Base-by-base conservation (phyloP, 208 protist species). In the Strigomonas oncopelti region DNA sequence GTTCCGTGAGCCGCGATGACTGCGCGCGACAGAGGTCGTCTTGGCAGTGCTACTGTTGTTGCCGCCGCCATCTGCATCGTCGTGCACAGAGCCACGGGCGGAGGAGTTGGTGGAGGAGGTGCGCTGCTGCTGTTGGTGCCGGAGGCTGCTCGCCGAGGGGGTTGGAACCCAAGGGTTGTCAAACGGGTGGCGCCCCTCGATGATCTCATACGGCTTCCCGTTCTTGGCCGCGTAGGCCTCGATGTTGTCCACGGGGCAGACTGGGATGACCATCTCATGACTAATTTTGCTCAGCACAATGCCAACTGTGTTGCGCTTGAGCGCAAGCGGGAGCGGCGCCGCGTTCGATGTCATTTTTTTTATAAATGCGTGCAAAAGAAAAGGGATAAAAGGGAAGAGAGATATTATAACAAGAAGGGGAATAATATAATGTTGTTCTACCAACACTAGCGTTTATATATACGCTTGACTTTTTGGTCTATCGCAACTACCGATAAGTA, bases 201-300 rank as follows among this genome's bases (percentile, higher is more conserved):
- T 87, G 58, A 93, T 87, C 61, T 83, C 74, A 53, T 78, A 90
- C 3, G 75, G 79, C 56, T 90, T 88, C 63, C 74, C 90, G 28
- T 72, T 69, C 25, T 72, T 61, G 18, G 72, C 22, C 4, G 38
- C 32, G 42, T 83, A 87, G 28, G 72, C 63, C 18, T 63, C 70
- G 22, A 72, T 65, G 54, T 82, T 62, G 11, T 79, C 73, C 0
- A 84, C 71, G 32, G 78, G 67, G 56, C 67, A 31, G 5, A 93
- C 66, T 5, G 84, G 87, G 5, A 93, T 82, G 45, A 80, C 80
- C 8, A 79, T 85, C 20, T 90, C 80, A 32, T 79, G 72, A 60
- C 63, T 74, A 3, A 90, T 57, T 29, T 81, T 82, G 63, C 79
- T 90, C 9, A 64, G 54, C 57, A 88, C 86, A 38, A 78, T 75